Base-by-base conservation (phyloP, 164 flowering plant genomes). In the Pachysandra terminalis region DNA sequence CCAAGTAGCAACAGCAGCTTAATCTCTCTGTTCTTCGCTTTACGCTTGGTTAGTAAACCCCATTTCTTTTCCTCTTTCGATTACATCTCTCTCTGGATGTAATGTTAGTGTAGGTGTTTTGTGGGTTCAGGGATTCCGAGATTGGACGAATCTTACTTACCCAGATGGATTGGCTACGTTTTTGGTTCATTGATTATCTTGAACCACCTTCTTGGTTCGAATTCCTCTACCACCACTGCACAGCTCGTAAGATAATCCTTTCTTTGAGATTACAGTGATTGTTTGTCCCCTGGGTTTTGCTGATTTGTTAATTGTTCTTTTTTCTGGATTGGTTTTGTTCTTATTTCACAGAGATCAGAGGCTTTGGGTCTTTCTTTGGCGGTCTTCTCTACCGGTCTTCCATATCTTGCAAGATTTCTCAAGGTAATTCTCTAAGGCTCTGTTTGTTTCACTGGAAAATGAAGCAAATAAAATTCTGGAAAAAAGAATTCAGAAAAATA, bases 1-100 rank as follows among this genome's bases (percentile, higher is more conserved):
- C 80, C 48, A 62, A 73, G n/a, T n/a, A n/a, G n/a, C n/a, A n/a
- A n/a, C n/a, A n/a, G 2, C 89, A 84, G 59, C 82, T 87, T 73
- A 88, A 89, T 56, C 88, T 93, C 82, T 93, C 97, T 14, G 98
- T 93, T 69, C 92, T 93, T 70, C 97, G 98, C 58, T 93, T 93
- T 74, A 93, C 98, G 0, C 74, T 93, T 48, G 98, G 98, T 87
- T 21, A 51, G 68, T 57, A 1, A 0, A 26, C 16, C 64, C 40
- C 16, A 9, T 55, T 49, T 53, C 60, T 68, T 73, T 40, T 41
- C 40, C 25, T 56, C 35, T 53, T 16, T 37, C 9, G 26, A 0
- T 26, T 32, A 61, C 28, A 14, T 65, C n/a, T 16, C 41, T 37
- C 17, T 63, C 49, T 56, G 3, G 25, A 9, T 40, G 23, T 21